A percentile compares a stretch with the other conserved stretches of the same genome.
Evolutionary conservation across 2,329 filamentous ascomycete species (phyloP).

Genomic region (Pezicula carpinea): DNA sequence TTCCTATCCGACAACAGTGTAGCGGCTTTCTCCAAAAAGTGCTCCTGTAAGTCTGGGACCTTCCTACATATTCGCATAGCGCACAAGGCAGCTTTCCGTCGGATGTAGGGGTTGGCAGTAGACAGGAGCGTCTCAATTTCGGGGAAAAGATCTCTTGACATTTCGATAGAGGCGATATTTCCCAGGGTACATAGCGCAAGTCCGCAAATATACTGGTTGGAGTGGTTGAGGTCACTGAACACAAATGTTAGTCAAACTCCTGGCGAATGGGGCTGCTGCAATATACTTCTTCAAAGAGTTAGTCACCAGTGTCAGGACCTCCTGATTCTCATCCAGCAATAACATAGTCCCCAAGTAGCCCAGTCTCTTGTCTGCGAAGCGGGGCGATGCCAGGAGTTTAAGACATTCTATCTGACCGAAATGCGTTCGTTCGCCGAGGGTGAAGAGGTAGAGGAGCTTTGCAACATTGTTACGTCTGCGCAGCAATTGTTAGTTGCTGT

Average conservation of each 20-base stretch:
- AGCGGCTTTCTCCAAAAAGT: conserved; percentile 93
- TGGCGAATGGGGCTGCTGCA: not conserved
- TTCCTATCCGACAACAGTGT: conserved; percentile 86
- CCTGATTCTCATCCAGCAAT: conserved; percentile 95
- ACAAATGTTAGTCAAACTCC: conserved; percentile 2
- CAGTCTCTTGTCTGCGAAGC: conserved; percentile 95
- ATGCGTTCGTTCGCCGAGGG: conserved; percentile 92
- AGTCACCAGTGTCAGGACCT: conserved; percentile 93
- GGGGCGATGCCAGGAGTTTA: conserved; percentile 91
- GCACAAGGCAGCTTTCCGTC: conserved; percentile 94
- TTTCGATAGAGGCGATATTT: conserved; percentile 96
- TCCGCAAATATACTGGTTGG: conserved; percentile 97
- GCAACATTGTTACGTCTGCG: conserved; percentile 95
- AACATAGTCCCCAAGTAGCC: conserved; percentile 96
- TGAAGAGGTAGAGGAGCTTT: conserved; percentile 97
- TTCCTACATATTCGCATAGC: conserved; percentile 99
- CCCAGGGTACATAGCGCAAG: conserved; percentile 93
- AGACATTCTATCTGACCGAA: conserved; percentile 99
- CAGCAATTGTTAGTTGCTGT: conserved; percentile 11
- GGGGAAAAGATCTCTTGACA: conserved; percentile 94
- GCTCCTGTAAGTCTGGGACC: conserved; percentile 93
- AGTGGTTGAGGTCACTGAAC: conserved; percentile 84
- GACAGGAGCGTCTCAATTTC: conserved; percentile 91
- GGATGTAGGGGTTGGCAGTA: conserved; percentile 96
- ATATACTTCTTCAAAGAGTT: conserved; percentile 94